Evolutionary conservation across 2,329 filamentous ascomycete species (phyloP).

Genomic region (Scedosporium boydii): DNA sequence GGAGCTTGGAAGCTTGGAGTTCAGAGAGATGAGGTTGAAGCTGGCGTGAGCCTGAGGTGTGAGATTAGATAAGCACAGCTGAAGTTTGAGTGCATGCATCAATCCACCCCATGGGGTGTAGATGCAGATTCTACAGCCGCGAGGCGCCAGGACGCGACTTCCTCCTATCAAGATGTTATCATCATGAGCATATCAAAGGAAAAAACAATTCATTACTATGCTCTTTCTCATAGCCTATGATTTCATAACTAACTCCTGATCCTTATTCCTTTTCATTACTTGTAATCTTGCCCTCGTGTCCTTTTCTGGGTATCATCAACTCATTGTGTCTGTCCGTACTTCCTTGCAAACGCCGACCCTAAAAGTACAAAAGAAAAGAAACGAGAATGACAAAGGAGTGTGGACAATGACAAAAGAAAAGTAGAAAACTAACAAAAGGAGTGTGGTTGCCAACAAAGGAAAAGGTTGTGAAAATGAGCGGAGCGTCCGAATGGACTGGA

Average conservation of each 20-base stretch:
- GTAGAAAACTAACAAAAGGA: not conserved
- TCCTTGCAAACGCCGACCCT: not conserved
- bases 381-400: not conserved
- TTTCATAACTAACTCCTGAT: too few relatives aligned
- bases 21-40: not conserved
- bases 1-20: not conserved
- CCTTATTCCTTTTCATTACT: too few relatives aligned
- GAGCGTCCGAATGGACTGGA: not conserved
- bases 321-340: not conserved
- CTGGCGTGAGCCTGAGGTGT: not conserved
- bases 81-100: too few relatives aligned
- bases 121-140: too few relatives aligned
- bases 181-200: too few relatives aligned
- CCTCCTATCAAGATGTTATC: too few relatives aligned
- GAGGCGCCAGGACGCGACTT: too few relatives aligned
- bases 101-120: too few relatives aligned
- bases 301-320: too few relatives aligned
- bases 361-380: not conserved
- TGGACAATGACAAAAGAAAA: not conserved
- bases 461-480: not conserved
- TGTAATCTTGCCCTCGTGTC: too few relatives aligned
- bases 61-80: not conserved
- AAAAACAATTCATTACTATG: too few relatives aligned
- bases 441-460: not conserved
- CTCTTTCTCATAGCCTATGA: too few relatives aligned